These are phyloP conservation scores for Inga laurina DNA, from an alignment of 306 rosid genomes.

Conservation along the genomic window DNA sequence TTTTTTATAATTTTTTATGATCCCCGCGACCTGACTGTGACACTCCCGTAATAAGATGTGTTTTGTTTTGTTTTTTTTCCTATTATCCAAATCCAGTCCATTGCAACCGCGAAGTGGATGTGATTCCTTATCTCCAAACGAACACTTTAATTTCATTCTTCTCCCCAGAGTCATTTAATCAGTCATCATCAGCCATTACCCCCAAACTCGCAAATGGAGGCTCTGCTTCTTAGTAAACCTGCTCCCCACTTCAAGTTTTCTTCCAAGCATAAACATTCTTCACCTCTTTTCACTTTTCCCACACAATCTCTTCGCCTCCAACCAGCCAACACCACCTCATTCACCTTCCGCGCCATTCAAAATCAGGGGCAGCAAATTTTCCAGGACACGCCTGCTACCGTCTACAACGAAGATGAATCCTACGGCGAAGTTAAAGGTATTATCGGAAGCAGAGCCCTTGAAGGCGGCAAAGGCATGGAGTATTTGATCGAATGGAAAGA, in stretches of 20 bases:
- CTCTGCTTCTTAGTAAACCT: constrained; percentile 59
- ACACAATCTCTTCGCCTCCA: constrained; percentile 37
- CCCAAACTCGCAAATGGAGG: constrained; percentile 50
- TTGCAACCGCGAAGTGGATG: constrained; percentile 51
- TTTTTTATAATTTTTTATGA: too few relatives aligned
- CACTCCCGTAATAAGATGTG: too few relatives aligned
- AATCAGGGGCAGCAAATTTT: constrained; percentile 33
- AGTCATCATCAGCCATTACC: background rate
- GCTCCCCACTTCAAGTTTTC: constrained; percentile 57
- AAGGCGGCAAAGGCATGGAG: constrained; percentile 59
- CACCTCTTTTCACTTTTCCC: constrained; percentile 18
- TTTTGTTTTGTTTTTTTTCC: too few relatives aligned
- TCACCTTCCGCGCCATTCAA: constrained; percentile 41
- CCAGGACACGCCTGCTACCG: constrained; percentile 7
- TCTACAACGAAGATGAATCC: constrained; percentile 46
- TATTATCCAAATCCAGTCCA: background rate
- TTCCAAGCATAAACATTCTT: constrained; percentile 33
- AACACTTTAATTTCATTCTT: background rate
- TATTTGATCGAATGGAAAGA: constrained; percentile 87
- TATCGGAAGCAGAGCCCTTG: constrained; percentile 70
- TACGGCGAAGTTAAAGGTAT: constrained; percentile 78
- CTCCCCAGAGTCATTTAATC: constrained; percentile 22
- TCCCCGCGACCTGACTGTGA: too few relatives aligned
- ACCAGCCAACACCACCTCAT: constrained; percentile 16
- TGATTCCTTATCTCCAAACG: constrained; percentile 63